Evolutionary conservation across 1,284 basidiomycete species (phyloP), one percentile per base, ranked within the genome.

Genomic region (Schizopora paradoxa): DNA sequence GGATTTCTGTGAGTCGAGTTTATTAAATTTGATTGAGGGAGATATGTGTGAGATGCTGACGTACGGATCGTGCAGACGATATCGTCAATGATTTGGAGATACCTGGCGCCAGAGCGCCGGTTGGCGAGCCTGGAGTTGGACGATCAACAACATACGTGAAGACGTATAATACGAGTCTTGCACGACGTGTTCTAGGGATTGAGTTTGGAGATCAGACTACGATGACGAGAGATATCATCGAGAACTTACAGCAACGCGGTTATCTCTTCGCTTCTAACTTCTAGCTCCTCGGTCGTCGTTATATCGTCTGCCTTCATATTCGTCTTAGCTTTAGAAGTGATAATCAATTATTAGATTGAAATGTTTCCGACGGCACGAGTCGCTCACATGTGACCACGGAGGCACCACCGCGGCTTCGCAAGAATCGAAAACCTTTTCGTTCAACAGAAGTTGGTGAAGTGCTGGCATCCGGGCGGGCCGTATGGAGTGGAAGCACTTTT

Each of bases 1-100:
- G n/a, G 47, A 51, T 29, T 51, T 46, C 47, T 38, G 50, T 51
- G 48, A 10, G 49, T 43, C 62, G 58, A 13, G 4, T 10, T 21
- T 33, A 11, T 21, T 18, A 33, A 2, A 39, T 22, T 23, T 16
- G 8, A n/a, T 18, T 32, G 8, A 21, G 29, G 6, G 6, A 18
- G n/a, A 6, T 23, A 6, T 39, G 6, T 16, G n/a, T 13, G 31
- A 4, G 27, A 10, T 45, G 35, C 16, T 26, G 26, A 31, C 16
- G 7, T n/a, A 21, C 7, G 10, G 36, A 13, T 11, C 5, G 8
- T 41, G n/a, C 33, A 51, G 46, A 31, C 27, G 49, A 48, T 33
- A 35, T 37, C 3, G 45, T 31, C 16, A 44, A 43, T 13, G 38
- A 33, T 7, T 35, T 45, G 25, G 31, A 34, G 4, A n/a, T 48